Evolutionary conservation across 345 rosid genomes (phyloP).

Genomic region (Durio zibethinus): DNA sequence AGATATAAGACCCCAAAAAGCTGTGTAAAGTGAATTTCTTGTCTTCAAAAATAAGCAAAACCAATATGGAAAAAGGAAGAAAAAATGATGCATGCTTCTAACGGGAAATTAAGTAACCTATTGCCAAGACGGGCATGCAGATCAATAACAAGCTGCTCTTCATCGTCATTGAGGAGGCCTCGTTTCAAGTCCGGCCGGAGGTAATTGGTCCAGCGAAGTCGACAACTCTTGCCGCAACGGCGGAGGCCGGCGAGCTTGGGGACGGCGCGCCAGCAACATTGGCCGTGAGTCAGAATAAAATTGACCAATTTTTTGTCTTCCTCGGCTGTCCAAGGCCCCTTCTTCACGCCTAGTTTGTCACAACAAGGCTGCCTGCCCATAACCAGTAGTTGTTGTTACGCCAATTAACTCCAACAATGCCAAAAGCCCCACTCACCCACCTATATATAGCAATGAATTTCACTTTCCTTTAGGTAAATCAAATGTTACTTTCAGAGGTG

Average conservation of each 20-base stretch:
- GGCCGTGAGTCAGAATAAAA: conserved; percentile 55
- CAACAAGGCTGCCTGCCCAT: conserved; percentile 75
- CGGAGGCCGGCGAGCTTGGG: conserved; percentile 72
- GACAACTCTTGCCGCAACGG: conserved; percentile 80
- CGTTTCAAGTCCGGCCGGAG: conserved; percentile 77
- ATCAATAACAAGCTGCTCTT: conserved; percentile 59
- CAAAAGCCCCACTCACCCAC: conserved; percentile 36
- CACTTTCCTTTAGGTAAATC: conserved; percentile 23
- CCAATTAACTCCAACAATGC: conserved; percentile 3
- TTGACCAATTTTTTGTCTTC: conserved; percentile 64
- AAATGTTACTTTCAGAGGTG: neutral
- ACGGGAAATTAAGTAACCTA: conserved; percentile 30
- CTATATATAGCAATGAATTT: conserved; percentile 37
- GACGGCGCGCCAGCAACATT: conserved; percentile 75
- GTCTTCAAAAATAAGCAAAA: neutral
- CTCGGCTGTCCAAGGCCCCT: conserved; percentile 75
- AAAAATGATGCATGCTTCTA: too few relatives aligned
- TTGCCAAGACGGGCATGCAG: conserved; percentile 75
- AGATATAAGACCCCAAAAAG: neutral
- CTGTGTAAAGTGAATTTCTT: neutral
- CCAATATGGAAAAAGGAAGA: neutral
- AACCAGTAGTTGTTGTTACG: neutral
- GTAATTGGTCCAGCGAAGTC: conserved; percentile 84
- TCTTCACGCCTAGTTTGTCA: conserved; percentile 65
- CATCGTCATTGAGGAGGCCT: conserved; percentile 61